phyloP scores from a whole-genome alignment of 805 yeast species.

The Ogataea pilisensis region DNA sequence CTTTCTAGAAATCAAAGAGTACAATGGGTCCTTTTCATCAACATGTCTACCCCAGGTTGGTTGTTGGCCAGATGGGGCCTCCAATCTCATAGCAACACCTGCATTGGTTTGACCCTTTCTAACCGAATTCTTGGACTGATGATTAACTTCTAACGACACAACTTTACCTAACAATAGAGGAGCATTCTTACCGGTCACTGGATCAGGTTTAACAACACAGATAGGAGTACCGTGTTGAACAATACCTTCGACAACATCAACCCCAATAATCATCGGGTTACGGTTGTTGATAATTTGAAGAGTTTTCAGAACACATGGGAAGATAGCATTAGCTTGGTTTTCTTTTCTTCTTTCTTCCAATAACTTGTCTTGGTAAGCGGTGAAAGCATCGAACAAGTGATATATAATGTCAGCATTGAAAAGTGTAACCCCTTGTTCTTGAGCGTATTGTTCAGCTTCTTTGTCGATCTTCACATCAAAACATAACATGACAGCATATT shows the following conservation, averaged over 20 bases:
- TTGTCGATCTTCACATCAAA: conserved; percentile 96
- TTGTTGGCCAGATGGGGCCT: conserved; percentile 85
- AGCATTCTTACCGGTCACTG: conserved; percentile 70
- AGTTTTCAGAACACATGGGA: conserved; percentile 93
- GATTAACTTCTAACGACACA: conserved; percentile 92
- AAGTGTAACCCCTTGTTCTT: conserved; percentile 84
- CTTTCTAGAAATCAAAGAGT: conserved; percentile 85
- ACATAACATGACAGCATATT: conserved; percentile 95
- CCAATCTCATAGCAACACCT: conserved; percentile 98
- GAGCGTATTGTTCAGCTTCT: conserved; percentile 98
- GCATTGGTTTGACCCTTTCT: conserved; percentile 95
- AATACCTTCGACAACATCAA: conserved; percentile 90
- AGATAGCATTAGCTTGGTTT: conserved; percentile 81
- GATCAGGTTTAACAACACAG: conserved; percentile 87
- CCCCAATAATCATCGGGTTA: conserved; percentile 99
- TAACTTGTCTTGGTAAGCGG: conserved; percentile 84
- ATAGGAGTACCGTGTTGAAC: conserved; percentile 92
- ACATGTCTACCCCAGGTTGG: conserved; percentile 99
- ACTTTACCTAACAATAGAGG: conserved; percentile 82
- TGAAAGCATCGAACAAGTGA: conserved; percentile 92
- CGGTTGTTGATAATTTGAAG: conserved; percentile 96
- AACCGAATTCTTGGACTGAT: conserved; percentile 71
- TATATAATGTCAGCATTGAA: conserved; percentile 96
- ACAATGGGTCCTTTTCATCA: conserved; percentile 85
- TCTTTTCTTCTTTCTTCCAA: conserved; percentile 89